These are phyloP conservation scores for Teratosphaeria gauchensis DNA, from an alignment of 2,329 filamentous ascomycete genomes.

Conservation along the genomic window DNA sequence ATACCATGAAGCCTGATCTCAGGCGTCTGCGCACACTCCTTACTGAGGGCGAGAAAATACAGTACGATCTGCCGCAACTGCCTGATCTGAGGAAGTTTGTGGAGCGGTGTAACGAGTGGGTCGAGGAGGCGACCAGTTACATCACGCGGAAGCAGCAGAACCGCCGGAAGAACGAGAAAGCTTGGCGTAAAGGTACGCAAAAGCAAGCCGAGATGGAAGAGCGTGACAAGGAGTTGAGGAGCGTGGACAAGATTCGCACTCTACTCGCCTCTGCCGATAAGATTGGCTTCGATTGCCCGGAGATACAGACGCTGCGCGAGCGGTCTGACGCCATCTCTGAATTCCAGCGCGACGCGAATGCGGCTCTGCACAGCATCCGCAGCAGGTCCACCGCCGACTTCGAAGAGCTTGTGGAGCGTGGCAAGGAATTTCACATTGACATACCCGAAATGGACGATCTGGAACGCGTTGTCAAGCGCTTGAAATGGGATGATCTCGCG, in stretches of 20 bases:
- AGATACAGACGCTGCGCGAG: slow-evolving; percentile 77
- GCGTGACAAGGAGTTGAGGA: slow-evolving; percentile 71
- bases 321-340: slow-evolving; percentile 73
- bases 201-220: slow-evolving; percentile 74
- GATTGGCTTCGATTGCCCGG: slow-evolving; percentile 85
- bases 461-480: slow-evolving; percentile 69
- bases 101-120: slow-evolving; percentile 93
- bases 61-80: slow-evolving; percentile 76
- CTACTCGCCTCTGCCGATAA: slow-evolving; percentile 75
- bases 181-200: slow-evolving; percentile 63
- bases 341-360: slow-evolving; percentile 69
- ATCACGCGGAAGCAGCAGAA: slow-evolving; percentile 97
- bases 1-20: slow-evolving; percentile 73
- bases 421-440: slow-evolving; percentile 81
- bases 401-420: slow-evolving; percentile 83
- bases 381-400: slow-evolving; percentile 61
- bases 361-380: slow-evolving; percentile 57
- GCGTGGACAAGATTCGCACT: slow-evolving; percentile 77
- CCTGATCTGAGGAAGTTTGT: slow-evolving; percentile 79
- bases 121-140: slow-evolving; percentile 92
- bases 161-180: slow-evolving; percentile 86
- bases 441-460: slow-evolving; percentile 79
- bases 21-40: slow-evolving; percentile 77
- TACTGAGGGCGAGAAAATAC: slow-evolving; percentile 91
- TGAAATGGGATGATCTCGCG: slow-evolving; percentile 80